Base-by-base conservation (phyloP, 768 basidiomycete genomes). In the Nevesoporus exiguus region DNA sequence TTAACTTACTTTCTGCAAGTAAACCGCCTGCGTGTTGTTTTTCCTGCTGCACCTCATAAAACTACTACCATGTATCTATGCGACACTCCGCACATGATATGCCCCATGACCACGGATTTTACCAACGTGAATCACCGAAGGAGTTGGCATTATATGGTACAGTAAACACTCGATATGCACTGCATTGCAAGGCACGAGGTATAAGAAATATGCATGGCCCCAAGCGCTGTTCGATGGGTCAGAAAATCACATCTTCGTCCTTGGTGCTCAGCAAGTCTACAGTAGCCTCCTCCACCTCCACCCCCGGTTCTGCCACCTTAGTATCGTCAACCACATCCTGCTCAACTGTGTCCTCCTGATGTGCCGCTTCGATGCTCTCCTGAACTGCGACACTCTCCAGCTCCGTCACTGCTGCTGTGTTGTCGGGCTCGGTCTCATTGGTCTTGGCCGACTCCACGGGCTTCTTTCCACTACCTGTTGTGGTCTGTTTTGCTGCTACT, bases 181-280 rank as follows among this genome's bases (percentile, higher is more conserved):
- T 37, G 40, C n/a, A 34, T 48, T 47, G 43, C 44, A 55, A 46
- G 33, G 22, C 52, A 49, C 17, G 52, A 30, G 61, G 57, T 57
- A 66, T 66, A 34, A 36, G 42, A 41, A 25, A n/a, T n/a, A 8
- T 29, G 44, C 8, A 44, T 36, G 33, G n/a, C n/a, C n/a, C n/a
- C n/a, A 21, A 34, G 29, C 30, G 34, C 21, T 37, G 30, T 29
- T 47, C 11, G 39, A 27, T 22, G 46, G 7, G 25, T 80, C 70
- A 97, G 77, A 98, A 98, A 70, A 98, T 97, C 46, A 98, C 83
- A 73, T 98, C 95, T 51, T 82, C 83, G 66, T 98, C 95, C 69
- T 93, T 96, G 60, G 83, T 88, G 61, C 83, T 86, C 53, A 98
- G 74, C 62, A 98, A 76, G 71, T 96, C 81, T 42, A 74, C 74